Evolutionary conservation across 345 rosid species (phyloP), one percentile per base, ranked within the genome.

Genomic region (Brassica napus): DNA sequence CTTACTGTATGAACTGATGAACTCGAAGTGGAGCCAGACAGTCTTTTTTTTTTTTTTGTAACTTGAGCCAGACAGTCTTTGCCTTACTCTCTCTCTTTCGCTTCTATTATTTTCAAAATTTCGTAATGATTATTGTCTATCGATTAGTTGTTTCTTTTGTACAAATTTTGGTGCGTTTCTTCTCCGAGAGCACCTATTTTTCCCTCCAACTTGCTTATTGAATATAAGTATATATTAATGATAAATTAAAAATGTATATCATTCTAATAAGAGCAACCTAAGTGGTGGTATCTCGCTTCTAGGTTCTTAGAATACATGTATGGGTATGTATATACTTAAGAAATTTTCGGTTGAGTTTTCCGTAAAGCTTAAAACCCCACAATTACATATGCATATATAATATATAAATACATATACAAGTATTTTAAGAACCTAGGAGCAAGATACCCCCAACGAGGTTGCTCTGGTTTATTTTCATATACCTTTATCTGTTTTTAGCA

Each of bases 21-120:
- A 39, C 39, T 68, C 71, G 71, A 35, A 74, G 79, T 80, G 83
- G 83, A 74, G 67, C 76, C 39, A 68, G 75, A 78, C 73, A 73
- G 65, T 79, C 82, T 54, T 73, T 11, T 23, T 23, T 23, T 23
- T 23, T 23, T 23, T 23, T 23, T 23, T 23, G 24, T 23, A 23
- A 23, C 24, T 23, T 23, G 83, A 74, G 67, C 76, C 39, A 68
- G 66, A 78, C 73, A 73, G 65, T 79, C 82, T 54, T 73, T 11
- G 59, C 74, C 74, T 1, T 23, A 23, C 24, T 79, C 73, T 65
- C 52, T 66, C 39, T 35, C 39, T 35, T 28, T 3, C 16, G 61
- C 31, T 35, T 79, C 31, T 28, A 28, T 28, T 35, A 15, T 68
- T 73, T 65, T 37, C 37, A 68, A 61, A 47, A 35, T 0, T n/a